Percentiles rank a stretch among this genome's conserved stretches.
These are phyloP conservation scores for Ensete glaucum DNA, from an alignment of 176 grass and related monocot genomes.

Conservation along the genomic window DNA sequence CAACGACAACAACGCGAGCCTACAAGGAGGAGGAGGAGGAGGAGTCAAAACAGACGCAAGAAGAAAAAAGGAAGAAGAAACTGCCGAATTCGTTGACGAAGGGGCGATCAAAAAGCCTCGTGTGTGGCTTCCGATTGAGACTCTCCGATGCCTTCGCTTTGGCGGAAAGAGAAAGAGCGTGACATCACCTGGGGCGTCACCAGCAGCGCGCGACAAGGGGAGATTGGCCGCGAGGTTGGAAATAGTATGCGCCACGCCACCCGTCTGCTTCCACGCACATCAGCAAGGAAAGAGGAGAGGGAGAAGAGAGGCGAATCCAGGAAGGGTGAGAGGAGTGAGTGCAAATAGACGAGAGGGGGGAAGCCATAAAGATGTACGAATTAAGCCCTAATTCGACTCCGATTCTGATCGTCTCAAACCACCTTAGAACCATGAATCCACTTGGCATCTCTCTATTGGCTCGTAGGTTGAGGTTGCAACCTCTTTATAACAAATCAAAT, in stretches of 20 bases:
- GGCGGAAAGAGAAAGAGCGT: not conserved
- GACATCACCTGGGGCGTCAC: constrained; percentile 12
- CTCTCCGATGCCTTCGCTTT: not conserved
- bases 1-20: not conserved
- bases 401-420: too few species aligned
- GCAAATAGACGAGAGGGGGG: too few species aligned
- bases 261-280: not conserved
- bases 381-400: too few species aligned
- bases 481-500: too few species aligned
- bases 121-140: not conserved
- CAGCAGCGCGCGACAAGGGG: not conserved
- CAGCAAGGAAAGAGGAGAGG: not conserved
- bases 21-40: not conserved
- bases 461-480: too few species aligned
- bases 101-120: too few species aligned
- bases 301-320: too few species aligned
- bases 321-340: too few species aligned
- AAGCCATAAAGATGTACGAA: too few species aligned
- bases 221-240: not conserved
- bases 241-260: not conserved
- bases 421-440: too few species aligned
- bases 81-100: constrained; percentile 16
- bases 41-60: not conserved
- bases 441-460: too few species aligned
- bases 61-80: not conserved